Conservation (phyloP, 192 early-diverging fungal genomes). For the Coemansia sp. region DNA sequence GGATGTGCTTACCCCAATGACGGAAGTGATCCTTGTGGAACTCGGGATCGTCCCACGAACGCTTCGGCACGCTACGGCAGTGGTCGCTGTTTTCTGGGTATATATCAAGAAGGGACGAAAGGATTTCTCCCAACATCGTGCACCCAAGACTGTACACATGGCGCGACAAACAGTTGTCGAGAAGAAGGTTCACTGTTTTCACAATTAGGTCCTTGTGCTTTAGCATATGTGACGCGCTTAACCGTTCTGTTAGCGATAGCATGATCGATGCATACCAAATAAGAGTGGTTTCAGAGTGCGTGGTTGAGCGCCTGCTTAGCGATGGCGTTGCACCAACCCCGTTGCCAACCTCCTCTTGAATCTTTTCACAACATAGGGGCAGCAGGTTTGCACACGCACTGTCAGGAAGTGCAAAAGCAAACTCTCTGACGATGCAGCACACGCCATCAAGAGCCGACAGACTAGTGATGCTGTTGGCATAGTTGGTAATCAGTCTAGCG, state of each 20-base stretch:
- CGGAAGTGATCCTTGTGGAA: conserved; percentile 68
- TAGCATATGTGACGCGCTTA: conserved; percentile 28
- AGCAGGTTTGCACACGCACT: conserved; percentile 31
- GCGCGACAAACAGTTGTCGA: conserved; percentile 35
- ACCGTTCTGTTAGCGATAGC: conserved; percentile 20
- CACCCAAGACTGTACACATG: conserved; percentile 37
- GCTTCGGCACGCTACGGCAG: conserved; percentile 36
- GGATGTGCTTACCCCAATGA: conserved; percentile 71
- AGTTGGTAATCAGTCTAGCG: conserved; percentile 42
- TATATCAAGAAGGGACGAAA: not conserved
- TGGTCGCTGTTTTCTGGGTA: conserved; percentile 6
- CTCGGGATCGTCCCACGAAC: conserved; percentile 42
- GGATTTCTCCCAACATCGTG: conserved; percentile 9
- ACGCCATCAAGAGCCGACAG: conserved; percentile 43
- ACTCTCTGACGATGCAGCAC: conserved; percentile 35
- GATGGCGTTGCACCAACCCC: conserved; percentile 43
- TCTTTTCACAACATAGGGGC: conserved; percentile 43
- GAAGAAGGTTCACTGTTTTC: conserved; percentile 23
- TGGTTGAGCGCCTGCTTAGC: conserved; percentile 32
- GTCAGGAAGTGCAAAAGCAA: conserved; percentile 42
- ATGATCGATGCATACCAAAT: conserved; percentile 49
- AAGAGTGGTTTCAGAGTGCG: conserved; percentile 52
- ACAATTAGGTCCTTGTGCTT: conserved; percentile 26
- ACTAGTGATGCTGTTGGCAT: conserved; percentile 45
- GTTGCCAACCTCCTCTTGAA: conserved; percentile 45